Conservation (phyloP, 495 filamentous ascomycete species). For the Pyrenula massariospora region DNA sequence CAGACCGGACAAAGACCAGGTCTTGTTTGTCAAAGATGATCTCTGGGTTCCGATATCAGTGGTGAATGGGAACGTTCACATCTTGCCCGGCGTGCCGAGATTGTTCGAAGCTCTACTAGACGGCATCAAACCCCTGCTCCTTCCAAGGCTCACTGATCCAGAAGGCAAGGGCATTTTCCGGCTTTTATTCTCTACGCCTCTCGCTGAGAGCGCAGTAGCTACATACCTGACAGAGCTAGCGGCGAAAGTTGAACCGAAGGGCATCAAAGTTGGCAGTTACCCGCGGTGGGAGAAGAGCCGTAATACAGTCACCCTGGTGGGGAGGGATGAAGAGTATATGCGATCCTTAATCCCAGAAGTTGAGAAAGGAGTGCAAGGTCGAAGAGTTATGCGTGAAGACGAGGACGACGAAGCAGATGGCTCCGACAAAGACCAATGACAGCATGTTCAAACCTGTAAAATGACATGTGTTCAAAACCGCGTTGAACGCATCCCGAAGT, state of each 20-base stretch:
- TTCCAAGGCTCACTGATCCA: conserved; percentile 60
- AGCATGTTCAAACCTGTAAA: background rate
- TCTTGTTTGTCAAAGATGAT: conserved; percentile 64
- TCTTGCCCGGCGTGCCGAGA: conserved; percentile 80
- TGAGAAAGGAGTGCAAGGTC: conserved; percentile 47
- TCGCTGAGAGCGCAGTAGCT: conserved; percentile 77
- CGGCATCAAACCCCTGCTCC: conserved; percentile 56
- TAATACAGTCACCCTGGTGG: conserved; percentile 89
- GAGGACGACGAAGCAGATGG: conserved; percentile 40
- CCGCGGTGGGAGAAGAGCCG: conserved; percentile 78
- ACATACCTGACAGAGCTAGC: conserved; percentile 72
- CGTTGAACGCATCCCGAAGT: too few species aligned
- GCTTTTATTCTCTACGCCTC: conserved; percentile 72
- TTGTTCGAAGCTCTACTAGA: conserved; percentile 72
- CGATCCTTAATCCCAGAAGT: conserved; percentile 50
- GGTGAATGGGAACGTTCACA: conserved; percentile 87
- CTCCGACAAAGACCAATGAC: conserved; percentile 11
- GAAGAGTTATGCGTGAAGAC: conserved; percentile 41
- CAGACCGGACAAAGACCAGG: conserved; percentile 47
- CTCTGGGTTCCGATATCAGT: conserved; percentile 84
- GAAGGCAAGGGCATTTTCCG: conserved; percentile 68
- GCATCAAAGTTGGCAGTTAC: conserved; percentile 94
- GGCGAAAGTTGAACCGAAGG: conserved; percentile 50
- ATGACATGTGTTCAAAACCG: too few species aligned
- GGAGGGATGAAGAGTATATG: conserved; percentile 51